Evolutionary conservation across 345 rosid genomes (phyloP).

Genomic region (Sisymbrium irio): DNA sequence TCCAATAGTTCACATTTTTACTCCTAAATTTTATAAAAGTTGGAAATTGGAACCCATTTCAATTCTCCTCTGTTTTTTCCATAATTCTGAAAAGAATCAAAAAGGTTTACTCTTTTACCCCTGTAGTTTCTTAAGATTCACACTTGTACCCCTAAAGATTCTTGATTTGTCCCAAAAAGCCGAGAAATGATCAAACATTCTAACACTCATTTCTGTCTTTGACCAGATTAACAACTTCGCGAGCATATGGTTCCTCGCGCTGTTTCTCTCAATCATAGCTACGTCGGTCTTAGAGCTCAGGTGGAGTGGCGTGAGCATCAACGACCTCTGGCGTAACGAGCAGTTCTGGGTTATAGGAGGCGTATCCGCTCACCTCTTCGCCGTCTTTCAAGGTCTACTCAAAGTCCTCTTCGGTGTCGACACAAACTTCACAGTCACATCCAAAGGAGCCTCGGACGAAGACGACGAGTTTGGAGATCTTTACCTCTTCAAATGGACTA

Average conservation of each 20-base stretch:
- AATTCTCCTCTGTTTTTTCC: no score
- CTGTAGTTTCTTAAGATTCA: no score
- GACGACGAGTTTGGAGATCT: constrained; percentile 78
- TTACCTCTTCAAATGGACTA: constrained; percentile 96
- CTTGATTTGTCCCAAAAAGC: background rate
- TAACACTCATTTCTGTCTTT: background rate
- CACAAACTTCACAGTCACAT: constrained; percentile 92
- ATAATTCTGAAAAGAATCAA: no score
- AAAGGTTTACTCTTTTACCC: no score
- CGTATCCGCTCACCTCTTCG: constrained; percentile 93
- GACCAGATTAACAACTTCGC: constrained; percentile 75
- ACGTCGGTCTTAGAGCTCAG: constrained; percentile 84
- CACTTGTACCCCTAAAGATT: background rate
- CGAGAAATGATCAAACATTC: no score
- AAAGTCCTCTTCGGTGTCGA: constrained; percentile 92
- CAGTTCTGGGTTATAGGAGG: constrained; percentile 99
- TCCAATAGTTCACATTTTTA: background rate
- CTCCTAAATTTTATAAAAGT: background rate
- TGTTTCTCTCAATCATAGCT: constrained; percentile 82
- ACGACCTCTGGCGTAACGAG: constrained; percentile 94
- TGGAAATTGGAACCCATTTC: no score
- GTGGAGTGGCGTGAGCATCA: constrained; percentile 88
- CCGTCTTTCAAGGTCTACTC: constrained; percentile 95
- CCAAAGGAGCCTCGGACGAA: constrained; percentile 69
- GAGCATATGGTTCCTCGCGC: constrained; percentile 86